These are phyloP conservation scores for Verticillium dahliae DNA, from an alignment of 2,329 filamentous ascomycete species.

Conservation along the genomic window DNA sequence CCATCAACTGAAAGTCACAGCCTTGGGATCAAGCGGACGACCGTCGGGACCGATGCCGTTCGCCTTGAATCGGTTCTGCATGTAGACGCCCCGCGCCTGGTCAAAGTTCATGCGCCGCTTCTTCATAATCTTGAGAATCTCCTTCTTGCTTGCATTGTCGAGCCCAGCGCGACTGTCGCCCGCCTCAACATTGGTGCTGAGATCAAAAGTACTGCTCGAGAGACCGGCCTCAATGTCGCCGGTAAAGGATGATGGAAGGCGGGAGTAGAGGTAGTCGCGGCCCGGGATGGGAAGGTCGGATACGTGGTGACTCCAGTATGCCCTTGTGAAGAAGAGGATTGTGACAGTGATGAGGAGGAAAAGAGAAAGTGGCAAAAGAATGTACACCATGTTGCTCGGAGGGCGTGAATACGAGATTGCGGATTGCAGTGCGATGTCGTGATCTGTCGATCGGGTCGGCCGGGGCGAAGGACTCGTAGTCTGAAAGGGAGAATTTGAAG, in stretches of 20 bases:
- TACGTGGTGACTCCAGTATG: conserved; percentile 66
- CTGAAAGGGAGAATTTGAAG: neutral
- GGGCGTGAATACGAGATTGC: neutral
- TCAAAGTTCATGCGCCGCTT: conserved; percentile 76
- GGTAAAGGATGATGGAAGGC: conserved; percentile 70
- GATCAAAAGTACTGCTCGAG: conserved; percentile 75
- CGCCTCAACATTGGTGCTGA: conserved; percentile 70
- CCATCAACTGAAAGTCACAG: conserved; percentile 77
- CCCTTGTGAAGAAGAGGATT: conserved; percentile 73
- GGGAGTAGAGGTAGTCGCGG: conserved; percentile 64
- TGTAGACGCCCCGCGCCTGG: conserved; percentile 80
- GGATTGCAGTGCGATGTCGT: neutral
- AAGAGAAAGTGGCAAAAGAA: conserved; percentile 73
- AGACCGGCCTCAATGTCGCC: conserved; percentile 85
- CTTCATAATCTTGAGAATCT: conserved; percentile 90
- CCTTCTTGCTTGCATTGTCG: conserved; percentile 71
- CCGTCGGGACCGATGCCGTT: conserved; percentile 88
- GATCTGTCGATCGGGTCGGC: neutral
- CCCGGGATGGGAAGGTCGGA: conserved; percentile 50
- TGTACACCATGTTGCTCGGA: conserved; percentile 58
- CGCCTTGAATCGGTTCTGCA: conserved; percentile 77
- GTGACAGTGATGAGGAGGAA: conserved; percentile 66
- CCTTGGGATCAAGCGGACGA: conserved; percentile 83
- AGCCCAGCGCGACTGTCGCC: conserved; percentile 76
- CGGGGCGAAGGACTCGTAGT: neutral